Evolutionary conservation across 345 rosid genomes (phyloP), one percentile per base, ranked within the genome.

Genomic region (Draba incana): DNA sequence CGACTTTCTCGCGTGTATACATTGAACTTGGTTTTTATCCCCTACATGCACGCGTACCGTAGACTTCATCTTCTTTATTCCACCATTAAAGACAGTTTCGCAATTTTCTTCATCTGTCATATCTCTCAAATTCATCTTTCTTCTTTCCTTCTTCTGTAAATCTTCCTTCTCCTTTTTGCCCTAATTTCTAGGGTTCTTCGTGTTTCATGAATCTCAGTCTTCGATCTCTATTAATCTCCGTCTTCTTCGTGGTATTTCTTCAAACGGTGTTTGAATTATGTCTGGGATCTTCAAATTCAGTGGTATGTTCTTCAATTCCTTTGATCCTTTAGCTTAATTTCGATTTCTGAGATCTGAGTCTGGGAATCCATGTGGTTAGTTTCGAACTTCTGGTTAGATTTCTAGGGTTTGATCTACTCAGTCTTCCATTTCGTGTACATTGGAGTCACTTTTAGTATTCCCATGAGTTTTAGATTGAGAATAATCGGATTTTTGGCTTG

Each of bases 111-210:
- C 62, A 10, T 57, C 30, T 35, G n/a, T 52, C 24, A 59, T 45
- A 8, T 50, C 77, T 50, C 77, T 43, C 66, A 42, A 25, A 48
- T 33, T 33, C 11, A 8, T 47, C 6, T 53, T 20, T n/a, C 30
- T 15, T 65, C 16, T 48, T 51, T 31, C 35, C 5, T 33, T 42
- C 51, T 38, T 35, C 69, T 59, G 46, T 45, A 31, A 15, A 28
- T 38, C 35, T 53, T 24, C 23, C 10, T 35, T 35, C 3, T 4
- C 24, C 42, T 91, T 91, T 92, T 89, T 85, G 81, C 99, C 99
- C 98, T 88, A 81, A 83, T 68, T 68, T 51, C 67, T 88, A 87
- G 96, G 98, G 98, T 71, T 83, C 72, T 27, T 71, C 28, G 47
- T 70, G 38, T 74, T 84, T 83, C 81, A 94, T 92, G 96, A 81